These are phyloP conservation scores for Scheffersomyces quercinus DNA, from an alignment of 1,139 yeast species.

Conservation along the genomic window DNA sequence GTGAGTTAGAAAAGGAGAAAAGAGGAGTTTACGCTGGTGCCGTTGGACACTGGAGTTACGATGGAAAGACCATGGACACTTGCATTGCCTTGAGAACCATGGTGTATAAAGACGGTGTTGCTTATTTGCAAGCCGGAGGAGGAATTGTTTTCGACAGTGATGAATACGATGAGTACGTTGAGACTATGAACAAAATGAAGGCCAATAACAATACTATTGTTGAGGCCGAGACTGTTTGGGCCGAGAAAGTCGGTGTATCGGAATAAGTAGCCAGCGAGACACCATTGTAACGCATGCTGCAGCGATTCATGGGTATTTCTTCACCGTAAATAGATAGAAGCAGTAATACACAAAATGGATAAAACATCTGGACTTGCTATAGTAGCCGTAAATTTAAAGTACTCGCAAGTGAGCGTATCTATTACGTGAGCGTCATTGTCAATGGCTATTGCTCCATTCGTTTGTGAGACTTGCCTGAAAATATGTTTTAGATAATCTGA, in stretches of 20 bases:
- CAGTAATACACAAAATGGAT: too few relatives aligned
- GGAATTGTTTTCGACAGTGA: constrained; percentile 96
- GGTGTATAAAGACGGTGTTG: constrained; percentile 89
- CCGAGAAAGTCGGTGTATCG: constrained; percentile 40
- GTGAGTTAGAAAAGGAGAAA: constrained; percentile 85
- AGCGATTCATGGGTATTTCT: too few relatives aligned
- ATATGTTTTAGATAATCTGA: too few relatives aligned
- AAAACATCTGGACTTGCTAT: too few relatives aligned
- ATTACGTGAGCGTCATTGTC: too few relatives aligned
- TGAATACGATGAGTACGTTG: constrained; percentile 91
- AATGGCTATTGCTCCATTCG: too few relatives aligned
- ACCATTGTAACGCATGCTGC: too few relatives aligned
- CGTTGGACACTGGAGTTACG: constrained; percentile 98
- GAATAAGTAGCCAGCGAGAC: neutral
- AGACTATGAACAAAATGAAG: constrained; percentile 95
- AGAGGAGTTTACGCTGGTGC: constrained; percentile 99
- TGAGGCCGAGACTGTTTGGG: constrained; percentile 86
- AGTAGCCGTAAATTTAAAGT: too few relatives aligned
- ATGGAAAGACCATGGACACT: constrained; percentile 90
- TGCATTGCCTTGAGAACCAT: constrained; percentile 96
- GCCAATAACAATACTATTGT: constrained; percentile 88
- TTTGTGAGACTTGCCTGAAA: too few relatives aligned
- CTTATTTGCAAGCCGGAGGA: constrained; percentile 97
- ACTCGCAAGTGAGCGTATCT: too few relatives aligned
- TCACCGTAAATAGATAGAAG: too few relatives aligned